A percentile compares a stretch with the other conserved stretches of the same genome.
These are phyloP conservation scores for Cutaneotrichosporon dermatis DNA, from an alignment of 1,284 basidiomycete species.

Conservation along the genomic window DNA sequence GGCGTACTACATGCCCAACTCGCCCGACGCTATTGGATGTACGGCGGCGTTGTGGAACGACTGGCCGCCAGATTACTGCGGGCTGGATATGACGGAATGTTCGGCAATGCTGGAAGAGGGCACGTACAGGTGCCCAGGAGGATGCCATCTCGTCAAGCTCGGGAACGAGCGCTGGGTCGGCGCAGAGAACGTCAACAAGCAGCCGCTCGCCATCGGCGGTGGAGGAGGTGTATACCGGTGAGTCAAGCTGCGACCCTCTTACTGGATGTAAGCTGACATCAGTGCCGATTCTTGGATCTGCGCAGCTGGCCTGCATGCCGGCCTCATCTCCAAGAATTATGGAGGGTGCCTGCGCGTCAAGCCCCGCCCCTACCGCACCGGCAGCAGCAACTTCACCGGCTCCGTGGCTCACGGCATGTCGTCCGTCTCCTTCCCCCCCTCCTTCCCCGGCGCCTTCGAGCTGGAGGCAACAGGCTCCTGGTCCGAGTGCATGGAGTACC, in stretches of 20 bases:
- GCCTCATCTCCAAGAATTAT: slow-evolving; percentile 24
- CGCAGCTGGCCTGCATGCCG: slow-evolving; percentile 36
- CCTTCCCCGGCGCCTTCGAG: slow-evolving; percentile 34
- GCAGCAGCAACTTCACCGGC: slow-evolving; percentile 19
- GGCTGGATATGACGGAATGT: slow-evolving; percentile 32
- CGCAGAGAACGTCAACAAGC: slow-evolving; percentile 24
- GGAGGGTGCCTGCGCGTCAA: slow-evolving; percentile 38
- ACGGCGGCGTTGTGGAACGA: slow-evolving; percentile 31
- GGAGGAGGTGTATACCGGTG: slow-evolving; percentile 33
- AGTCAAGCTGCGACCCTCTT: slow-evolving; percentile 4
- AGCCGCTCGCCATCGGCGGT: slow-evolving; percentile 40
- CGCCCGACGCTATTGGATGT: slow-evolving; percentile 29
- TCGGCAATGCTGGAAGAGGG: slow-evolving; percentile 16
- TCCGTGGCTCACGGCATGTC: slow-evolving; percentile 19
- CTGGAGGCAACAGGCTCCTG: slow-evolving; percentile 10
- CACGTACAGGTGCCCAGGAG: slow-evolving; percentile 38
- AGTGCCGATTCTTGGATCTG: slow-evolving; percentile 47
- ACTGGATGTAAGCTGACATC: neutral
- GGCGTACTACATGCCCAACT: slow-evolving; percentile 32
- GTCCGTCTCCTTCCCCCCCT: slow-evolving; percentile 27
- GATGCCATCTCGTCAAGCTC: slow-evolving; percentile 31
- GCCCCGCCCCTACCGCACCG: slow-evolving; percentile 22
- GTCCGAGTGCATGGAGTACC: slow-evolving; percentile 33
- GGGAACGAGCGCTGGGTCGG: slow-evolving; percentile 44
- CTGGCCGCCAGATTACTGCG: slow-evolving; percentile 44